Evolutionary conservation across 768 basidiomycete genomes (phyloP).

Genomic region (Crassisporium funariophilum): DNA sequence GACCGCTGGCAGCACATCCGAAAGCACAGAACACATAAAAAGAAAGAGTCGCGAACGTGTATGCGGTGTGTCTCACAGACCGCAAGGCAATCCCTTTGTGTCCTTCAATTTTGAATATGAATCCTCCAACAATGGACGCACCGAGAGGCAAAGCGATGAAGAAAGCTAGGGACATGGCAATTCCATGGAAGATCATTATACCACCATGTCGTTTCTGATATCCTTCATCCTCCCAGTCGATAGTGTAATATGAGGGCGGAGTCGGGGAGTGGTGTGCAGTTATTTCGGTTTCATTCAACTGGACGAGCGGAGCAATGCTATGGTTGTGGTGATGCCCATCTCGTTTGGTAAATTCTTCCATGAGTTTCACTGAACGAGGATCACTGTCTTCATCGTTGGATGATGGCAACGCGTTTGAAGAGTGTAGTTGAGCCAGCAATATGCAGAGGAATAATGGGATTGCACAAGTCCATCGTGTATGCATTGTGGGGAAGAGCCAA

Average conservation of each 20-base stretch:
- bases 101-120: slow-evolving; percentile 3
- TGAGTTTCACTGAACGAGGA: background rate
- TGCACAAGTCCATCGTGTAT: slow-evolving; percentile 9
- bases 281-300: slow-evolving; percentile 80
- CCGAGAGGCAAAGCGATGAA: slow-evolving; percentile 82
- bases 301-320: slow-evolving; percentile 50
- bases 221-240: slow-evolving; percentile 65
- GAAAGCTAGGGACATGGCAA: slow-evolving; percentile 78
- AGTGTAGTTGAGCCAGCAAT: slow-evolving; percentile 3
- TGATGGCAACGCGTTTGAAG: slow-evolving; percentile 10
- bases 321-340: slow-evolving; percentile 50
- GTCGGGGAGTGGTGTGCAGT: slow-evolving; percentile 65
- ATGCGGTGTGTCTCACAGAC: slow-evolving; percentile 70
- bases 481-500: slow-evolving; percentile 12
- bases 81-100: slow-evolving; percentile 75
- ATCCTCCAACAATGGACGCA: slow-evolving; percentile 35
- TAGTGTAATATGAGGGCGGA: slow-evolving; percentile 80
- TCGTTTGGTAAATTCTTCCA: slow-evolving; percentile 10
- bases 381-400: background rate
- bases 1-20: slow-evolving; percentile 65
- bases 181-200: slow-evolving; percentile 73
- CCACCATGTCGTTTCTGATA: slow-evolving; percentile 56
- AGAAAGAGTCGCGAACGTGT: slow-evolving; percentile 53
- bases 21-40: slow-evolving; percentile 66
- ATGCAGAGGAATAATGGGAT: slow-evolving; percentile 8